phyloP scores from a whole-genome alignment of 108 stramenopile species.

The Skeletonema menzelii region DNA sequence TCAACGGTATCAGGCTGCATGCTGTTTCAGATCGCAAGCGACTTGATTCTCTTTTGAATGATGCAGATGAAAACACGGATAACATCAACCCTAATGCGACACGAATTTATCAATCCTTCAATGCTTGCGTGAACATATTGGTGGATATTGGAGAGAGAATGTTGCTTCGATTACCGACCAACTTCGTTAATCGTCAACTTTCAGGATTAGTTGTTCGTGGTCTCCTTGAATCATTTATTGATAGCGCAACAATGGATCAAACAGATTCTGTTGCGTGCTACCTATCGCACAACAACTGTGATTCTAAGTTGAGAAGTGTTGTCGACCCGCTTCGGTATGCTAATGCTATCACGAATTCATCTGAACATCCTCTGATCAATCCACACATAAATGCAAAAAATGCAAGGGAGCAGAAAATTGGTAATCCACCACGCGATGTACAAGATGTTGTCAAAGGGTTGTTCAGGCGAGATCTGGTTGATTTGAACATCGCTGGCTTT shows the following conservation, averaged over 20 bases:
- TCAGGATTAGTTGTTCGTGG: slow-evolving; percentile 36
- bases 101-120: slow-evolving; percentile 27
- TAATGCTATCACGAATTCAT: slow-evolving; percentile 31
- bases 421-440: slow-evolving; percentile 37
- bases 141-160: slow-evolving; percentile 52
- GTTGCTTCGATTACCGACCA: slow-evolving; percentile 38
- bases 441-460: slow-evolving; percentile 45
- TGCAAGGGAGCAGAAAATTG: slow-evolving; percentile 5
- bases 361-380: slow-evolving; percentile 8
- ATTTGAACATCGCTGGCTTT: slow-evolving; percentile 41
- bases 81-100: background rate
- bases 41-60: slow-evolving; percentile 7
- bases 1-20: slow-evolving; percentile 27
- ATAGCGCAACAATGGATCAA: slow-evolving; percentile 7
- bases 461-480: slow-evolving; percentile 55
- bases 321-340: slow-evolving; percentile 48
- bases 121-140: slow-evolving; percentile 39
- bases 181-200: slow-evolving; percentile 18
- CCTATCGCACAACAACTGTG: background rate
- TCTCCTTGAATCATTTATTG: slow-evolving; percentile 27
- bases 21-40: slow-evolving; percentile 19
- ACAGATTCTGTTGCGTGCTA: background rate
- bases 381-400: background rate
- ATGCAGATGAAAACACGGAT: background rate
- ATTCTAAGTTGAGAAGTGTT: slow-evolving; percentile 17